phyloP scores from a whole-genome alignment of 1,284 basidiomycete genomes.

The Ustilago trichophora region DNA sequence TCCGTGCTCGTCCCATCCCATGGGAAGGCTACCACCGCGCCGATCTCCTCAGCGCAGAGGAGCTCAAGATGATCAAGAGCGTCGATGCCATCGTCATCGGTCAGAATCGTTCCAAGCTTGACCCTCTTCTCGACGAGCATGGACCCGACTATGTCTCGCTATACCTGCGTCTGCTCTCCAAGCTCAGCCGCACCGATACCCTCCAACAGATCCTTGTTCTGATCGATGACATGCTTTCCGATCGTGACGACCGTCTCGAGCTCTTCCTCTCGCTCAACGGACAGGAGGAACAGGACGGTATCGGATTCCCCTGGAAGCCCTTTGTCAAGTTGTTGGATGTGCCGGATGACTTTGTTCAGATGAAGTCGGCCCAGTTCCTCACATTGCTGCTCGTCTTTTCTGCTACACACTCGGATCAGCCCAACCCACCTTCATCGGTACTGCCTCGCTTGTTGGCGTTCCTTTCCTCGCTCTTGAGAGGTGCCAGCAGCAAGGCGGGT shows the following conservation, averaged over 20 bases:
- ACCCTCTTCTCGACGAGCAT: slow-evolving; percentile 71
- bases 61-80: slow-evolving; percentile 78
- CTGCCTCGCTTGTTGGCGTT: slow-evolving; percentile 43
- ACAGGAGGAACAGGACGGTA: slow-evolving; percentile 61
- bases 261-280: slow-evolving; percentile 61
- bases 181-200: slow-evolving; percentile 89
- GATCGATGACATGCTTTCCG: slow-evolving; percentile 86
- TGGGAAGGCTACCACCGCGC: slow-evolving; percentile 99
- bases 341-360: slow-evolving; percentile 90
- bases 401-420: slow-evolving; percentile 28
- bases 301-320: slow-evolving; percentile 84
- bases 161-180: slow-evolving; percentile 89
- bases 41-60: slow-evolving; percentile 85
- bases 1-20: slow-evolving; percentile 87
- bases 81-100: slow-evolving; percentile 85
- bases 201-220: slow-evolving; percentile 91
- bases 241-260: slow-evolving; percentile 67
- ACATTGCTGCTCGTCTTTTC: slow-evolving; percentile 76
- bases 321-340: slow-evolving; percentile 83
- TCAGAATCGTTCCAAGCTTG: slow-evolving; percentile 87
- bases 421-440: slow-evolving; percentile 31
- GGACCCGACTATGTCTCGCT: slow-evolving; percentile 78
- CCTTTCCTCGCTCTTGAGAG: slow-evolving; percentile 37
- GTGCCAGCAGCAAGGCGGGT: slow-evolving; percentile 29
- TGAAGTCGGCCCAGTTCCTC: slow-evolving; percentile 87